A percentile compares a stretch with the other conserved stretches of the same genome.
phyloP scores from a whole-genome alignment of 2,329 filamentous ascomycete genomes.

The Apiospora malaysiana region DNA sequence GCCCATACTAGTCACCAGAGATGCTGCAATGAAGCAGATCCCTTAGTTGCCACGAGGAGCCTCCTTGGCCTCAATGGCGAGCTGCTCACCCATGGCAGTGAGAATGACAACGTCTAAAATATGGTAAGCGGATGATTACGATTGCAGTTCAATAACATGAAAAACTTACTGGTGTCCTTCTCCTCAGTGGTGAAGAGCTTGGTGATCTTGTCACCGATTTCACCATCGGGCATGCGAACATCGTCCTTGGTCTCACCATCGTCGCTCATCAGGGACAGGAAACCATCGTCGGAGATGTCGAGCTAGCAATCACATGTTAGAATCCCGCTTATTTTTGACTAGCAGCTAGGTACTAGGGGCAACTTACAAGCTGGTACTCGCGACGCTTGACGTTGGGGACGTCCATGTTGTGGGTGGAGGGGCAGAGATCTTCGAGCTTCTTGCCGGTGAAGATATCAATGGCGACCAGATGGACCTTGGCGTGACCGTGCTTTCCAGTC shows the following conservation, averaged over 20 bases:
- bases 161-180: slow-evolving; percentile 83
- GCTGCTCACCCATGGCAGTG: slow-evolving; percentile 95
- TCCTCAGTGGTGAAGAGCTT: slow-evolving; percentile 81
- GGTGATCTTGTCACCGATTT: slow-evolving; percentile 85
- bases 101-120: slow-evolving; percentile 83
- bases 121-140: slow-evolving; percentile 31
- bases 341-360: slow-evolving; percentile 10
- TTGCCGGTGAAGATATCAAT: slow-evolving; percentile 99
- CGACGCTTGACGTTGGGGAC: slow-evolving; percentile 90
- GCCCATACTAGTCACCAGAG: slow-evolving; percentile 27
- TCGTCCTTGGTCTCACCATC: slow-evolving; percentile 91
- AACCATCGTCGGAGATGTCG: slow-evolving; percentile 91
- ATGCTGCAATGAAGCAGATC: slow-evolving; percentile 28
- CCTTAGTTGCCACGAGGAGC: slow-evolving; percentile 61
- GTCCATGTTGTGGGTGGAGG: slow-evolving; percentile 98
- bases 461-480: slow-evolving; percentile 98
- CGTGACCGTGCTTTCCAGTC: slow-evolving; percentile 99
- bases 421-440: slow-evolving; percentile 99
- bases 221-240: slow-evolving; percentile 89
- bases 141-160: background rate
- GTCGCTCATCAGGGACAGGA: slow-evolving; percentile 91
- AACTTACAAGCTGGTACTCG: slow-evolving; percentile 93
- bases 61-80: slow-evolving; percentile 92
- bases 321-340: background rate
- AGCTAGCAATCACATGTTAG: slow-evolving; percentile 59